Evolutionary conservation across 495 filamentous ascomycete genomes (phyloP), one percentile per base, ranked within the genome.

Genomic region (Neurospora tetraspora): DNA sequence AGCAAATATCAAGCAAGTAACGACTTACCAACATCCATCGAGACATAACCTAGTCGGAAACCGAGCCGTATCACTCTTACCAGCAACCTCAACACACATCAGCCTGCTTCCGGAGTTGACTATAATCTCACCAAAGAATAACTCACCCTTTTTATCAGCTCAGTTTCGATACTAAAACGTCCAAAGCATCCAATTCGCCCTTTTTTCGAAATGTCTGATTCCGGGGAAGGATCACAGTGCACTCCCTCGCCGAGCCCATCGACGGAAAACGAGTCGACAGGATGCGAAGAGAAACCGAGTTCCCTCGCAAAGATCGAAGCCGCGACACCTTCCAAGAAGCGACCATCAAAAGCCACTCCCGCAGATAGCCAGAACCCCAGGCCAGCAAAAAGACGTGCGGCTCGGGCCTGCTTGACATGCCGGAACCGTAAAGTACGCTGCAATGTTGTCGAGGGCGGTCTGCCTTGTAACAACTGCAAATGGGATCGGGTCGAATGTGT

Each of bases 361-460:
- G 74, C 79, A 69, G 74, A 77, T 40, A 78, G 74, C 76, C 77
- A 76, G 45, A 39, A 77, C 23, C 70, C 73, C 23, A 86, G 85
- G 73, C 73, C 80, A 8, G 81, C 81, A 34, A 97, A 97, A 81
- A 84, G 94, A 71, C 87, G 94, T 74, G 94, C 94, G 4, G 92
- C 94, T 8, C 91, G 94, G 71, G 94, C 94, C 31, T 97, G 94
- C 78, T 91, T 92, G 75, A 92, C 91, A 75, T 97, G 94, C 78
- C 87, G 94, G 71, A 88, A 91, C 34, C 89, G 94, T 76, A 97
- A 97, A 81, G 94, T 97, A n/a, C 87, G 94, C 68, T 97, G 94
- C 83, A 93, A 97, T 83, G 94, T 97, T 73, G 92, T 94, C 61
- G 93, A 96, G 76, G 91, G 92, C 40, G 89, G 91, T 37, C 31